These are phyloP conservation scores for Pseudocercospora musae DNA, from an alignment of 2,329 filamentous ascomycete genomes.

Conservation along the genomic window DNA sequence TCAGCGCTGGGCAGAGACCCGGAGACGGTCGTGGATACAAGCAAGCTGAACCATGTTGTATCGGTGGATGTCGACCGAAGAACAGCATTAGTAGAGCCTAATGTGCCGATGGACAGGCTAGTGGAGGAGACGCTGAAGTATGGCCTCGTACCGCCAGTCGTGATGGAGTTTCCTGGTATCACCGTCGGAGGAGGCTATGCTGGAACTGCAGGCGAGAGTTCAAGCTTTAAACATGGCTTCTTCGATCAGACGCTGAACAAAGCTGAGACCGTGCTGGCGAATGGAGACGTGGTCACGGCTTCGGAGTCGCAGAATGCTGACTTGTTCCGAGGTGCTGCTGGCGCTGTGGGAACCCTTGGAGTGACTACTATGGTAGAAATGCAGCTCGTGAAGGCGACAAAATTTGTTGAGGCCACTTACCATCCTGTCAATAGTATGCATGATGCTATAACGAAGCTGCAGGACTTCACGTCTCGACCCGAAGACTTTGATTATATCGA, in stretches of 20 bases:
- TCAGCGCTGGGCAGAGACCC: conserved; percentile 34
- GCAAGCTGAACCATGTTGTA: conserved; percentile 60
- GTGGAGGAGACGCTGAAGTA: conserved; percentile 56
- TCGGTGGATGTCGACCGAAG: conserved; percentile 52
- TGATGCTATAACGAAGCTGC: conserved; percentile 42
- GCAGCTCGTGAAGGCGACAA: conserved; percentile 45
- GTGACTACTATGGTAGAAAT: conserved; percentile 58
- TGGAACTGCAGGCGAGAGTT: conserved; percentile 66
- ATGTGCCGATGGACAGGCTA: conserved; percentile 65
- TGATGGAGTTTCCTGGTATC: conserved; percentile 72
- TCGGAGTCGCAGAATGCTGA: conserved; percentile 56
- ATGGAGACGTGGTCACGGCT: conserved; percentile 55
- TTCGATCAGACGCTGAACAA: conserved; percentile 61
- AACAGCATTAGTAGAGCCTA: conserved; percentile 66
- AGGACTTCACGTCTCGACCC: conserved; percentile 37
- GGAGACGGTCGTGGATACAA: conserved; percentile 61
- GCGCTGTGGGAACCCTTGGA: conserved; percentile 65
- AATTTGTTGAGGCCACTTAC: conserved; percentile 51
- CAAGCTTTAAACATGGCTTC: conserved; percentile 64
- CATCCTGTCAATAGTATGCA: conserved; percentile 42
- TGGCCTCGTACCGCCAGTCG: conserved; percentile 61
- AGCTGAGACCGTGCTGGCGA: conserved; percentile 63
- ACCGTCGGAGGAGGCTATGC: conserved; percentile 67
- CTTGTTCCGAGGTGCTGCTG: conserved; percentile 63
- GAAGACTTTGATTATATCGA: conserved; percentile 50